Percentiles rank a stretch among this genome's conserved stretches.
Conservation (phyloP, 208 protist species). For the Acanthamoeba triangularis region DNA sequence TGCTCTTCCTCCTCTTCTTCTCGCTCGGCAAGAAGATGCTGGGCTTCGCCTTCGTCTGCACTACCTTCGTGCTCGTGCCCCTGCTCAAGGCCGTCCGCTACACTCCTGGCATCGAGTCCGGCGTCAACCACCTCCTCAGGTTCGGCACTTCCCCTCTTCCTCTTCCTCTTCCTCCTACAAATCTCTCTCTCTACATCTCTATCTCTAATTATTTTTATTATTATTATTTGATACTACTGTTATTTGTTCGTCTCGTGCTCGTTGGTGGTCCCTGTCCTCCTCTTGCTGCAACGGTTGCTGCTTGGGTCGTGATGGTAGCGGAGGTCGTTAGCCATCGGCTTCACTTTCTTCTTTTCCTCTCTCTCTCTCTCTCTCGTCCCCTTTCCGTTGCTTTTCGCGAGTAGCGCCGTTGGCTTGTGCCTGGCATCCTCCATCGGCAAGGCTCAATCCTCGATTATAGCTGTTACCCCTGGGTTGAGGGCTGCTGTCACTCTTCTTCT, state of each 20-base stretch:
- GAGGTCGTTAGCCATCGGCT: neutral
- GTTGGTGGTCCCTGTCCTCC: neutral
- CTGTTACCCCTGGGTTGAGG: neutral
- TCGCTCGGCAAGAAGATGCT: conserved; percentile 50
- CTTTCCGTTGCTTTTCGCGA: conserved; percentile 21
- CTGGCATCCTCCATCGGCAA: neutral
- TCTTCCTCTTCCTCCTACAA: neutral
- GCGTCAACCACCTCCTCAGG: neutral
- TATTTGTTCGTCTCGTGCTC: too few species aligned
- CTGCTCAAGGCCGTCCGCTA: conserved; percentile 49
- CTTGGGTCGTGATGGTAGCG: neutral
- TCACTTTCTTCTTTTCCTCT: neutral
- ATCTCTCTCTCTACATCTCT: too few species aligned
- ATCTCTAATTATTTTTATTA: neutral
- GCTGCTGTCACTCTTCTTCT: neutral
- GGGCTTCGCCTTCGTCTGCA: conserved; percentile 56
- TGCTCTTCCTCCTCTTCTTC: conserved; percentile 50
- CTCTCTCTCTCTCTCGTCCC: neutral
- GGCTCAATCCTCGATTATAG: neutral
- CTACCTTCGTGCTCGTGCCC: conserved; percentile 7
- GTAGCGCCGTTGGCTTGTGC: neutral
- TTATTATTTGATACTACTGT: neutral
- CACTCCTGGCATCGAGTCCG: conserved; percentile 36
- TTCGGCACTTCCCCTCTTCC: neutral
- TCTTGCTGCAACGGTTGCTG: neutral